Conservation (phyloP, 768 basidiomycete species). For the Lactarius evosmus region DNA sequence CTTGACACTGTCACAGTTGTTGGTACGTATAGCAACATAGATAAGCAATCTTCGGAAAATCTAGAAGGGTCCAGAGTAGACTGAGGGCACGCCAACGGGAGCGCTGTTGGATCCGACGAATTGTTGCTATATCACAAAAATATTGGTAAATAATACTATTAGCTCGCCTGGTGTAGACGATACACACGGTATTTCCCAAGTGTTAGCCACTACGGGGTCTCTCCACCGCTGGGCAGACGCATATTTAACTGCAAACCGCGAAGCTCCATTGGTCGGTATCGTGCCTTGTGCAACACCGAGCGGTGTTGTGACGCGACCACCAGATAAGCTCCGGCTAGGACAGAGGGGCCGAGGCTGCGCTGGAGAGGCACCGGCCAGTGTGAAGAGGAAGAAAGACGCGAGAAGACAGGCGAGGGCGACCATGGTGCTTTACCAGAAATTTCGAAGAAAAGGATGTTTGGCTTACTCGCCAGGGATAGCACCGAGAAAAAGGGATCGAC, state of each 20-base stretch:
- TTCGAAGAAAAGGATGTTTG: constrained; percentile 17
- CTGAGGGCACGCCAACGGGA: constrained; percentile 77
- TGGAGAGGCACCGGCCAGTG: constrained; percentile 36
- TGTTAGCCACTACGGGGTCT: constrained; percentile 48
- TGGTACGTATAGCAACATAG: constrained; percentile 71
- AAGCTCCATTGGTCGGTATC: constrained; percentile 45
- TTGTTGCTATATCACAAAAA: constrained; percentile 42
- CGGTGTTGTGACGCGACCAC: constrained; percentile 42
- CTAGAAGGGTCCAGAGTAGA: constrained; percentile 45
- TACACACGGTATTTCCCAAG: constrained; percentile 64
- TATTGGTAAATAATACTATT: background rate
- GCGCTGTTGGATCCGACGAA: constrained; percentile 45
- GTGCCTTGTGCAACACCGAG: constrained; percentile 57
- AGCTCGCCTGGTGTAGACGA: background rate
- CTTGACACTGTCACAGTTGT: constrained; percentile 34
- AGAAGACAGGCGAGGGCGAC: constrained; percentile 37
- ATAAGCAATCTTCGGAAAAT: constrained; percentile 77
- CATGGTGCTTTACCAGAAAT: constrained; percentile 32
- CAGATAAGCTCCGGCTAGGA: constrained; percentile 36
- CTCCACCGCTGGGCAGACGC: constrained; percentile 61
- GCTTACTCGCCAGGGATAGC: background rate
- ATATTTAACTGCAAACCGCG: constrained; percentile 65
- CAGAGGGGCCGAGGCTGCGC: constrained; percentile 40
- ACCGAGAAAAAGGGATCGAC: background rate
- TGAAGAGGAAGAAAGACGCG: constrained; percentile 34